A percentile compares a stretch with the other conserved stretches of the same genome.
phyloP scores from a whole-genome alignment of 139 green algal genomes.

The Chlorella vulgaris region DNA sequence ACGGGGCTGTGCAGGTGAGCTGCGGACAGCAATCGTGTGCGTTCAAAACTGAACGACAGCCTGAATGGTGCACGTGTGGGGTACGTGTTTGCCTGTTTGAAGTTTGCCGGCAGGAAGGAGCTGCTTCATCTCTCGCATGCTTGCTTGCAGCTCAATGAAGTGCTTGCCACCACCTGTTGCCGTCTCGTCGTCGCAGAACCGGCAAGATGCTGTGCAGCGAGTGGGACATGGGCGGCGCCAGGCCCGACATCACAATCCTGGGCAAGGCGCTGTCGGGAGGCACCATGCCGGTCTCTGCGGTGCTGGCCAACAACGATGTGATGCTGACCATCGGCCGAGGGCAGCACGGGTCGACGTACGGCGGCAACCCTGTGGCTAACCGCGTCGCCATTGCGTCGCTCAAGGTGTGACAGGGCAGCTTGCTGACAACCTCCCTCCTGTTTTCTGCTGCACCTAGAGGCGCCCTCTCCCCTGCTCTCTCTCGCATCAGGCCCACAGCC shows the following conservation, averaged over 20 bases:
- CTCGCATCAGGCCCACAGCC: too few relatives aligned
- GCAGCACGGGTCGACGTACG: constrained; percentile 92
- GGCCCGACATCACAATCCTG: constrained; percentile 94
- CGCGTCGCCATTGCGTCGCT: constrained; percentile 88
- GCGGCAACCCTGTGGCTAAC: constrained; percentile 93
- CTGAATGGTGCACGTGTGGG: too few relatives aligned
- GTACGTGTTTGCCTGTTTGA: constrained; percentile 79
- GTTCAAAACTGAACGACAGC: too few relatives aligned
- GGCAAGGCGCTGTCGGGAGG: constrained; percentile 88
- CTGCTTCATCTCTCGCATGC: too few relatives aligned
- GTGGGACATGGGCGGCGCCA: constrained; percentile 84
- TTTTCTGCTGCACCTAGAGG: too few relatives aligned
- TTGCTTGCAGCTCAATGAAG: too few relatives aligned
- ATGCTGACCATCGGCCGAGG: constrained; percentile 88
- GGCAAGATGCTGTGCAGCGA: constrained; percentile 89
- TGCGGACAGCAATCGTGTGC: too few relatives aligned
- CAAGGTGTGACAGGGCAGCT: constrained; percentile 54
- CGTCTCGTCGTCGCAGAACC: constrained; percentile 54
- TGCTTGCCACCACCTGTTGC: constrained; percentile 91
- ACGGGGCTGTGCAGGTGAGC: constrained; percentile 94
- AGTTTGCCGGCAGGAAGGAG: too few relatives aligned
- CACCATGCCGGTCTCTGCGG: constrained; percentile 91
- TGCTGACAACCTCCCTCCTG: too few relatives aligned
- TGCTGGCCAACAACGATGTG: constrained; percentile 86
- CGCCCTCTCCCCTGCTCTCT: too few relatives aligned